These are phyloP conservation scores for Inga oerstediana DNA, from an alignment of 306 rosid genomes.

Conservation along the genomic window DNA sequence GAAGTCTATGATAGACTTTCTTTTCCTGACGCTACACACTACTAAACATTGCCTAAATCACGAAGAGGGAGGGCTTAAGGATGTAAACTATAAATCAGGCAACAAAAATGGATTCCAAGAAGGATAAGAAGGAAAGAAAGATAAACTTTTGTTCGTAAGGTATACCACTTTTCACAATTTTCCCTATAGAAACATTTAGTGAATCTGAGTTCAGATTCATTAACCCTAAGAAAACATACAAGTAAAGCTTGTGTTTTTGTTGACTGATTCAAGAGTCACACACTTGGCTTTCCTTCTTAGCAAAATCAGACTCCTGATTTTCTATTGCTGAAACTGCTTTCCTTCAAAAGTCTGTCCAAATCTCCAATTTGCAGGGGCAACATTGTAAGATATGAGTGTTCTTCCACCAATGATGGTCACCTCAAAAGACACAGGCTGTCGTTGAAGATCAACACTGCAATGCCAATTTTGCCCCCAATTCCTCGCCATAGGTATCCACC, in stretches of 20 bases:
- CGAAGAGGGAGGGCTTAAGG: background rate
- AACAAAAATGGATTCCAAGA: slow-evolving; percentile 15
- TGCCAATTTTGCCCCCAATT: slow-evolving; percentile 96
- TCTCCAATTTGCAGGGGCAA: slow-evolving; percentile 79
- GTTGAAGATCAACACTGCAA: slow-evolving; percentile 73
- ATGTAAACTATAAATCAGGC: background rate
- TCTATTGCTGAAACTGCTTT: slow-evolving; percentile 63
- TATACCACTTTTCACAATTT: slow-evolving; percentile 12
- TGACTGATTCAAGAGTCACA: slow-evolving; percentile 34
- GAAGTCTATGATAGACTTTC: slow-evolving; percentile 7
- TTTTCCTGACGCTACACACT: background rate
- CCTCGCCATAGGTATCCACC: slow-evolving; percentile 95
- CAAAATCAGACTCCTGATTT: slow-evolving; percentile 20
- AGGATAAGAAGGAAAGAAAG: slow-evolving; percentile 20
- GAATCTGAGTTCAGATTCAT: background rate
- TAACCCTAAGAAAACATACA: slow-evolving; percentile 31
- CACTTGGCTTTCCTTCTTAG: background rate
- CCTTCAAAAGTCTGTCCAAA: slow-evolving; percentile 92
- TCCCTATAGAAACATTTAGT: slow-evolving; percentile 1
- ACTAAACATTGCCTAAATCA: background rate
- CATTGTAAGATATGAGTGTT: slow-evolving; percentile 81
- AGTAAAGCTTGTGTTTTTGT: slow-evolving; percentile 25
- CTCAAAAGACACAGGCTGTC: slow-evolving; percentile 93
- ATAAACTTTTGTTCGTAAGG: slow-evolving; percentile 32
- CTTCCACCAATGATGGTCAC: slow-evolving; percentile 69